A percentile compares a stretch with the other conserved stretches of the same genome.
Conservation (phyloP, 2,329 filamentous ascomycete genomes). For the Raffaelea arxii region DNA sequence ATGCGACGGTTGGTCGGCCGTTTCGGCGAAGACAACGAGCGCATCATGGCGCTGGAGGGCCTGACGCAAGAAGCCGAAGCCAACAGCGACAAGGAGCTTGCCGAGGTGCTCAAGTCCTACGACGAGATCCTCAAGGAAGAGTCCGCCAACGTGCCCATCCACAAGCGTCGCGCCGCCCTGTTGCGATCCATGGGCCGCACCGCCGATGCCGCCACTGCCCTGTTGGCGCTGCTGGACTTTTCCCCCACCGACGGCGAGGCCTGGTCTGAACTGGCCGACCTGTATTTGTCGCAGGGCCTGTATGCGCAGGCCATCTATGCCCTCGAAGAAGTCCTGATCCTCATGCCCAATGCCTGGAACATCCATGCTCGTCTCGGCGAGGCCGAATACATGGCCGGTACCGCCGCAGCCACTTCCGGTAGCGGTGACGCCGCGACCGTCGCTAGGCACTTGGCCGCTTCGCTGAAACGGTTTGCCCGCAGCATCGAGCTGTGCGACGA, state of each 20-base stretch:
- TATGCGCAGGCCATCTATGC: slow-evolving; percentile 79
- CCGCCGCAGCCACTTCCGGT: slow-evolving; percentile 17
- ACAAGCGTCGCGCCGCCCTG: slow-evolving; percentile 75
- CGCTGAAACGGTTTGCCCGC: slow-evolving; percentile 76
- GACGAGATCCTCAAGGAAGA: slow-evolving; percentile 64
- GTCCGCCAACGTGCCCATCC: slow-evolving; percentile 74
- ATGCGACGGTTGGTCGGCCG: slow-evolving; percentile 66
- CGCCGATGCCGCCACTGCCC: slow-evolving; percentile 62
- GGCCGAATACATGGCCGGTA: slow-evolving; percentile 60
- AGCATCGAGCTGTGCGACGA: slow-evolving; percentile 90
- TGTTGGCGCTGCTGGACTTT: slow-evolving; percentile 69
- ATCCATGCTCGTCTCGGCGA: slow-evolving; percentile 84
- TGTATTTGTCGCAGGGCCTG: slow-evolving; percentile 72
- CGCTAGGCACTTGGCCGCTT: slow-evolving; percentile 54
- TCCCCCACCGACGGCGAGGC: slow-evolving; percentile 85
- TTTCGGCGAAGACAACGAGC: slow-evolving; percentile 78
- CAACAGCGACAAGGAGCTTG: slow-evolving; percentile 50
- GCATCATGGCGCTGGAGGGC: slow-evolving; percentile 73
- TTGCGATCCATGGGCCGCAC: slow-evolving; percentile 62
- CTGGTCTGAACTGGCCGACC: slow-evolving; percentile 83
- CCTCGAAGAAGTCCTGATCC: slow-evolving; percentile 79
- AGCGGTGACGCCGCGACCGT: slow-evolving; percentile 26
- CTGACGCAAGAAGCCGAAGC: slow-evolving; percentile 78
- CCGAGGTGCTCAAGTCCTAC: slow-evolving; percentile 66
- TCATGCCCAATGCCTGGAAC: slow-evolving; percentile 94